Base-by-base conservation (phyloP, 768 basidiomycete species). In the Lyophyllum semitale region DNA sequence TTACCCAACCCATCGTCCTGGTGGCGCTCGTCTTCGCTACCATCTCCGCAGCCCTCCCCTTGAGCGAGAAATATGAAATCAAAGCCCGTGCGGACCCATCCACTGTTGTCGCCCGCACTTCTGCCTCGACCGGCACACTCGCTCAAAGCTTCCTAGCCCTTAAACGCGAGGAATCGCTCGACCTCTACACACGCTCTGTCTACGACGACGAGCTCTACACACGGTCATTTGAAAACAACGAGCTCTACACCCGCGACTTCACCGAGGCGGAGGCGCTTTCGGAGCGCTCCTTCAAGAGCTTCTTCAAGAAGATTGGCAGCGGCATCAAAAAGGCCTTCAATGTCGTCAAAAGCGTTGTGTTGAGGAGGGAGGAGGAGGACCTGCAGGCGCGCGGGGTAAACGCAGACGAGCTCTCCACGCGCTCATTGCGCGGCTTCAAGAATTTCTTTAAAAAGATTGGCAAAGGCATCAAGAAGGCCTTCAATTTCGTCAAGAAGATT, bases 21-120 rank as follows among this genome's bases (percentile, higher is more conserved):
- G 35, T 30, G 11, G 50, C 43, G 30, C 27, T 55, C 41, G 53
- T 33, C 25, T 22, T 57, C 26, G 46, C 52, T 8, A 22, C 53
- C 37, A 41, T 49, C 17, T 51, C 49, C 8, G 41, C 42, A 7
- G 49, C 56, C 20, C 59, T 57, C 17, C 56, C 56, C 22, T 32
- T 47, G 25, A 30, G 45, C 40, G 45, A 52, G 8, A 37, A 22
- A 18, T 27, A 13, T 35, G 42, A 47, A 9, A 42, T 54, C 43
- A 22, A 51, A 23, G 22, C 32, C n/a, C 59, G 55, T 18, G 22
- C 20, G 26, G 5, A 9, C 43, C 7, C 30, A 32, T 30, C 44
- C 6, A 23, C 18, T n/a, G 13, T 33, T 5, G 8, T 48, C 33
- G 48, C 11, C 29, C 17, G n/a, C 17, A 18, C 17, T 18, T 40